Base-by-base conservation (phyloP, 257 asterid genomes). In the Solanum sitiens region DNA sequence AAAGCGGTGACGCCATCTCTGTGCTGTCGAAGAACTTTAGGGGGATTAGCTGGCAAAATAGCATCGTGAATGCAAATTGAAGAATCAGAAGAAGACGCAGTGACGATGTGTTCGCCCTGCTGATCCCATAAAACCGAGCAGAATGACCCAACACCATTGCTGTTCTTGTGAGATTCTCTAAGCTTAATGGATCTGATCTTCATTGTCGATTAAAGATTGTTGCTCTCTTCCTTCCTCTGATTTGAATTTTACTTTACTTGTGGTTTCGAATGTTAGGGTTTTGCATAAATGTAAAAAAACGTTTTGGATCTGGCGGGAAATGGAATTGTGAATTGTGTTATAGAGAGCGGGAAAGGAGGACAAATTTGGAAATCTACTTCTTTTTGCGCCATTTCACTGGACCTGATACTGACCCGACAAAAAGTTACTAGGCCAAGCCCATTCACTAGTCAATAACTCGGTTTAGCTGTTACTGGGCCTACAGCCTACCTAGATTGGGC, bases 141-240 rank as follows among this genome's bases (percentile, higher is more conserved):
- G 50, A 91, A 70, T 33, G 93, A 89, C 83, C 65, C 86, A 72
- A 87, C 93, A 8, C 88, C 94, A 6, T 83, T 11, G 61, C 87
- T 87, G 85, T 56, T 67, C 89, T 91, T 93, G 95, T 97, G 99
- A 86, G 94, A 96, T 93, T 95, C 96, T 37, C 98, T 93, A 88
- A 97, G 98, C 96, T 97, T 97, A 89, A 93, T 93, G 42, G 98
- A 92, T 68, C 98, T 93, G 91, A 95, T 95, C 95, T 95, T 97
- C 99, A 97, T 97, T 35, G 53, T 27, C 15, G 50, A 70, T 40
- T 25, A 8, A 73, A 76, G 44, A 87, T 13, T 7, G 42, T 56
- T 67, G 12, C 13, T 45, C 68, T 18, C 84, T 3, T 30, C 13
- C 25, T 50, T 77, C 5, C 39, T 59, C 32, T 71, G 70, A 56